Percentiles rank a stretch among this genome's conserved stretches.
phyloP scores from a whole-genome alignment of 768 basidiomycete genomes.

The Epithele typhae region DNA sequence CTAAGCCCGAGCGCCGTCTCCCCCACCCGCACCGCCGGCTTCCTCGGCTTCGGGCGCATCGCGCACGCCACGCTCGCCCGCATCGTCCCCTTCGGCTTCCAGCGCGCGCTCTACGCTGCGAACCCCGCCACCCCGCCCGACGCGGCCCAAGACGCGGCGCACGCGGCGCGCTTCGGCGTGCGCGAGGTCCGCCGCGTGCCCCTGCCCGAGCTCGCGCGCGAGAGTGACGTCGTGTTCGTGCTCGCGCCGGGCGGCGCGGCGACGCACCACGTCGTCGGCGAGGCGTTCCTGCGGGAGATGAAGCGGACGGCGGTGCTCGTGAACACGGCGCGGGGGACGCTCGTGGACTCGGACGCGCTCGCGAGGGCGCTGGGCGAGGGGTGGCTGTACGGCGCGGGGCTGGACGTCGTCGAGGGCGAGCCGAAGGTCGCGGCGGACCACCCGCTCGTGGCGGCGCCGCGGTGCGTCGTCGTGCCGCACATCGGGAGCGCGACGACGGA shows the following conservation, averaged over 20 bases:
- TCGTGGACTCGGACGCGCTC: conserved; percentile 89
- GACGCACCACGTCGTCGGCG: conserved; percentile 72
- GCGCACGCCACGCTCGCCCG: conserved; percentile 79
- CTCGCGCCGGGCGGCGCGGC: conserved; percentile 70
- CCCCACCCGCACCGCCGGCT: conserved; percentile 69
- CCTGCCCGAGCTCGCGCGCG: conserved; percentile 62
- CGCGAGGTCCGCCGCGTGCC: conserved; percentile 50
- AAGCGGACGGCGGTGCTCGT: conserved; percentile 80
- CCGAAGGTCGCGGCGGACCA: conserved; percentile 72
- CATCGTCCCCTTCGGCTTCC: conserved; percentile 79
- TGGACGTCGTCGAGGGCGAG: conserved; percentile 95
- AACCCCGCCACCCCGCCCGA: conserved; percentile 49
- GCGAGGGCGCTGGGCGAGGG: conserved; percentile 70
- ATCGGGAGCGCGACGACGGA: conserved; percentile 88
- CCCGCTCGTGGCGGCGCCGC: conserved; percentile 72
- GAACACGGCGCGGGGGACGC: conserved; percentile 79
- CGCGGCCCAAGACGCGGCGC: conserved; percentile 32
- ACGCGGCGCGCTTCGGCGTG: conserved; percentile 27
- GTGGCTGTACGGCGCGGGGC: conserved; percentile 87
- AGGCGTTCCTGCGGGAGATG: conserved; percentile 74
- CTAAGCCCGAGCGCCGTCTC: conserved; percentile 50
- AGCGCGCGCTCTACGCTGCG: conserved; percentile 62
- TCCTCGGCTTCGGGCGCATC: conserved; percentile 95
- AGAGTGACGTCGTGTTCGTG: conserved; percentile 83
- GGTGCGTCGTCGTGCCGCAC: conserved; percentile 82